Percentiles rank a stretch among this genome's conserved stretches.
These are phyloP conservation scores for Nicotiana noctiflora DNA, from an alignment of 257 asterid genomes.

Conservation along the genomic window DNA sequence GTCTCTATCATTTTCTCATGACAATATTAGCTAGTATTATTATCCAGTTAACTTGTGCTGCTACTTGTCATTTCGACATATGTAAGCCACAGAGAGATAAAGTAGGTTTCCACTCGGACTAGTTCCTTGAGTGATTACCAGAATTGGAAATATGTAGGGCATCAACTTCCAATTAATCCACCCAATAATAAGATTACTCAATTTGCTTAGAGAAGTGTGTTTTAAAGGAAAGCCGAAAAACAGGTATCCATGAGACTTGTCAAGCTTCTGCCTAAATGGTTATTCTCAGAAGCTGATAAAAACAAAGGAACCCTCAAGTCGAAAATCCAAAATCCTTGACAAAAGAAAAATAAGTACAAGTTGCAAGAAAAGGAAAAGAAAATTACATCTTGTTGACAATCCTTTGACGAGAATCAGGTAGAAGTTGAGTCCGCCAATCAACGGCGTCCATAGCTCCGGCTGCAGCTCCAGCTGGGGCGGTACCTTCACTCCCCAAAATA, in stretches of 20 bases:
- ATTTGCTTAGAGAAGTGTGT: background rate
- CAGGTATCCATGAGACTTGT: background rate
- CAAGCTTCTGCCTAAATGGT: background rate
- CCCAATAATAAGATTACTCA: background rate
- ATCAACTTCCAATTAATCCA: background rate
- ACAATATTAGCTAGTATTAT: background rate
- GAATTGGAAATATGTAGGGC: background rate
- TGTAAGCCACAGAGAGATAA: background rate
- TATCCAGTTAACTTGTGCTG: background rate
- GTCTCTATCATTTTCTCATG: too few species aligned
- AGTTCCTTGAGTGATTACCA: background rate
- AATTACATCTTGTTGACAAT: slow-evolving; percentile 56
- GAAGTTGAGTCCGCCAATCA: slow-evolving; percentile 23
- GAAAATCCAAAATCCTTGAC: background rate
- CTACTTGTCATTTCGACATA: background rate
- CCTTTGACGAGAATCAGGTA: slow-evolving; percentile 52
- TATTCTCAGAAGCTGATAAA: background rate
- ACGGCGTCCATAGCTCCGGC: background rate
- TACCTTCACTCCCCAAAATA: background rate
- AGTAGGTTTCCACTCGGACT: background rate
- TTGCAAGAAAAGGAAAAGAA: background rate
- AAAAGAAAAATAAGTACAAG: background rate
- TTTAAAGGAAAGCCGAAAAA: background rate
- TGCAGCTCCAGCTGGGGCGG: background rate
- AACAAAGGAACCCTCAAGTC: background rate